Conservation (phyloP, 495 filamentous ascomycete species). For the Aspergillus cavernicola region DNA sequence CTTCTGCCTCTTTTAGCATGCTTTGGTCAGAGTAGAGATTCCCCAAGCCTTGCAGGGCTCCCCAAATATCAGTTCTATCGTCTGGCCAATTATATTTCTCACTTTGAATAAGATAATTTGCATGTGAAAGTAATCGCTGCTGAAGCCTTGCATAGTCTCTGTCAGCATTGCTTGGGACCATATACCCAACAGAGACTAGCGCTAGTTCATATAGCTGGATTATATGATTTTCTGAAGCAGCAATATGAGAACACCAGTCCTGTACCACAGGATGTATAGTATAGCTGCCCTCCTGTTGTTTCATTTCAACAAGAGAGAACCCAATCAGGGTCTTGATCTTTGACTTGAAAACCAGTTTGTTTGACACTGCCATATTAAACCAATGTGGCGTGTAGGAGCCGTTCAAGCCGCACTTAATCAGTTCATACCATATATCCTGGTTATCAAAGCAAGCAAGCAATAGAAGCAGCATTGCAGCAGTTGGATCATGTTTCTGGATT, state of each 20-base stretch:
- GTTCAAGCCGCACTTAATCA: constrained; percentile 22
- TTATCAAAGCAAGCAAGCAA: constrained; percentile 48
- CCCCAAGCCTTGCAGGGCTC: constrained; percentile 10
- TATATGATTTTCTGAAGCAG: constrained; percentile 7
- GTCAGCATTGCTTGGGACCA: constrained; percentile 17
- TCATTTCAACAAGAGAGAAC: constrained; percentile 29
- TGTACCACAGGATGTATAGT: constrained; percentile 31
- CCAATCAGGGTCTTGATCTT: constrained; percentile 26
- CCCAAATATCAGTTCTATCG: constrained; percentile 3
- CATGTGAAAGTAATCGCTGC: constrained; percentile 38
- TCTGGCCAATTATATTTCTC: background rate
- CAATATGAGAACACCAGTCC: constrained; percentile 31
- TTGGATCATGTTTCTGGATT: constrained; percentile 30
- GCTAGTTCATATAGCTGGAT: constrained; percentile 21
- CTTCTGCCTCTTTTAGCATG: constrained; percentile 11
- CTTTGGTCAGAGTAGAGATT: constrained; percentile 12
- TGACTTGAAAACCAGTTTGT: constrained; percentile 27
- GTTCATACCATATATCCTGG: constrained; percentile 49
- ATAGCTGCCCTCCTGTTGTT: constrained; percentile 29
- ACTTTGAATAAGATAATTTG: constrained; percentile 17
- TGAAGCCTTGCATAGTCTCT: constrained; percentile 26
- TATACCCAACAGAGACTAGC: constrained; percentile 25
- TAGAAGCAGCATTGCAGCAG: constrained; percentile 36
- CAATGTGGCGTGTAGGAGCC: constrained; percentile 21
- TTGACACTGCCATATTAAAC: constrained; percentile 25